Evolutionary conservation across 2,329 filamentous ascomycete species (phyloP).

Genomic region (Hypoxylon sp.): DNA sequence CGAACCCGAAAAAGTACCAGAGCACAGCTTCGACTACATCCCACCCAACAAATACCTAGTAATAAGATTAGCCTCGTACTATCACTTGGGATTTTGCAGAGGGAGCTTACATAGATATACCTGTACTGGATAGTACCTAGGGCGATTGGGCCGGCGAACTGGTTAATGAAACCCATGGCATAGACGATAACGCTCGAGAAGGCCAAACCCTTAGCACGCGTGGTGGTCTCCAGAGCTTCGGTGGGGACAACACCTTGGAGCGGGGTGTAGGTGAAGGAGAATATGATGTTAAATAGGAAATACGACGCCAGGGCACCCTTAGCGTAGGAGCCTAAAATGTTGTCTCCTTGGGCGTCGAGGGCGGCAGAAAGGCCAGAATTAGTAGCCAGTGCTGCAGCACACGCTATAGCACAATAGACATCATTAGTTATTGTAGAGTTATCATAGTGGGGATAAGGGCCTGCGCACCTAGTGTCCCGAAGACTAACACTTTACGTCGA

Average conservation of each 20-base stretch:
- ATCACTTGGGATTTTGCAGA: not conserved
- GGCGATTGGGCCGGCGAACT: conserved; percentile 60
- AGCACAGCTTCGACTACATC: conserved; percentile 56
- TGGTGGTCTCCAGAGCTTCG: conserved; percentile 62
- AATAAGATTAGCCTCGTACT: not conserved
- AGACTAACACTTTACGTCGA: conserved; percentile 59
- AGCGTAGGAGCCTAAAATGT: conserved; percentile 54
- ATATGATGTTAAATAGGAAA: conserved; percentile 63
- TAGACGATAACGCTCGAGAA: conserved; percentile 59
- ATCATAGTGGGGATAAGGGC: conserved; percentile 11
- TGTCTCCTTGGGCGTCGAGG: conserved; percentile 49
- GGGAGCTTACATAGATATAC: conserved; percentile 54
- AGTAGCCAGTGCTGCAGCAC: conserved; percentile 56
- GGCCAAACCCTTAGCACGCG: conserved; percentile 61
- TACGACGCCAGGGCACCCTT: conserved; percentile 60
- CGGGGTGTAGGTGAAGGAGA: conserved; percentile 63
- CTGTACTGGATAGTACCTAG: conserved; percentile 57
- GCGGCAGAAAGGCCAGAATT: conserved; percentile 59
- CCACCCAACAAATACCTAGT: conserved; percentile 60
- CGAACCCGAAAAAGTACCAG: conserved; percentile 61
- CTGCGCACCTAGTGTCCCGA: conserved; percentile 55
- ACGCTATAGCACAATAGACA: conserved; percentile 44
- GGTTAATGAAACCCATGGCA: conserved; percentile 61
- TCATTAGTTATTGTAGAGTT: not conserved
- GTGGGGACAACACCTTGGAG: conserved; percentile 61